Conservation (phyloP, 805 yeast species). For the Pichia cephalocereana region DNA sequence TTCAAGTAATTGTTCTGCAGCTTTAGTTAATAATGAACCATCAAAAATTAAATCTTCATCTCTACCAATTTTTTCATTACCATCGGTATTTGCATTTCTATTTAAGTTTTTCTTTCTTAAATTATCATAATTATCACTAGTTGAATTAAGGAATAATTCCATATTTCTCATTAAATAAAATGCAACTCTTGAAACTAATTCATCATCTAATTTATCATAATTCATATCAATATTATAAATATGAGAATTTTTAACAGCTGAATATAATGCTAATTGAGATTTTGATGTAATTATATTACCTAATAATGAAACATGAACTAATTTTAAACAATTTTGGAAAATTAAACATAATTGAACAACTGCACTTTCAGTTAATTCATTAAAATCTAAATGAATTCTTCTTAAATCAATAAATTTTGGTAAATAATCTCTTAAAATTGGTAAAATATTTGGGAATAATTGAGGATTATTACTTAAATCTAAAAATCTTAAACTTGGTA, state of each 20-base stretch:
- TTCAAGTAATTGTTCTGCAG: slow-evolving; percentile 58
- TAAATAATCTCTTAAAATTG: slow-evolving; percentile 33
- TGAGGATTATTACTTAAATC: slow-evolving; percentile 46
- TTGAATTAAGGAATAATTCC: slow-evolving; percentile 33
- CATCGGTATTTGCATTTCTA: slow-evolving; percentile 11
- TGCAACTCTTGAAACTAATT: slow-evolving; percentile 44
- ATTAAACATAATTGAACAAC: slow-evolving; percentile 40
- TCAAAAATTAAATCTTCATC: slow-evolving; percentile 63
- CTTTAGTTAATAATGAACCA: slow-evolving; percentile 64
- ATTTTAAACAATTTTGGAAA: slow-evolving; percentile 37
- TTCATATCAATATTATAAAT: slow-evolving; percentile 45
- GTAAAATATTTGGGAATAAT: slow-evolving; percentile 41
- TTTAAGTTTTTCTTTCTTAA: not conserved
- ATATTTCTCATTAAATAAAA: slow-evolving; percentile 49
- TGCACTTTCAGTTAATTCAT: slow-evolving; percentile 37
- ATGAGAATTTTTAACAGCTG: slow-evolving; percentile 39
- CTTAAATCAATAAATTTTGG: slow-evolving; percentile 38
- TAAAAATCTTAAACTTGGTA: slow-evolving; percentile 36
- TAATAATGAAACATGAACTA: slow-evolving; percentile 44
- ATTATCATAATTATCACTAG: not conserved
- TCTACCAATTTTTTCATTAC: slow-evolving; percentile 7
- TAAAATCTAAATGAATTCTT: slow-evolving; percentile 47
- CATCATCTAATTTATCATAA: slow-evolving; percentile 40
- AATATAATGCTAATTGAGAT: slow-evolving; percentile 40
- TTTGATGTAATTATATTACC: slow-evolving; percentile 40